Base-by-base conservation (phyloP, 1,139 yeast species). In the Pichia kudriavzevii region DNA sequence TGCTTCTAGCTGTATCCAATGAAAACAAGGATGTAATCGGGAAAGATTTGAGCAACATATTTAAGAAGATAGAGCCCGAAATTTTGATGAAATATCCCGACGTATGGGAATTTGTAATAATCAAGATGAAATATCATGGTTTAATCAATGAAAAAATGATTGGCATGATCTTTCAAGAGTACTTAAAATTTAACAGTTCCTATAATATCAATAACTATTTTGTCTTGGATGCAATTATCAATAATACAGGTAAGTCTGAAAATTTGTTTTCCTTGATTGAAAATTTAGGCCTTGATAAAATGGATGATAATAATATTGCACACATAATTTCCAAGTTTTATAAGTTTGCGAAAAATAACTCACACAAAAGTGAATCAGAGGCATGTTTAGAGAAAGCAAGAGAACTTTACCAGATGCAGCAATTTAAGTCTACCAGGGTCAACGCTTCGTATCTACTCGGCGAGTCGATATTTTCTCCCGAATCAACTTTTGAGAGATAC, bases 391-490 rank as follows among this genome's bases (percentile, higher is more conserved):
- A 29, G 6, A 28, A 45, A 10, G 56, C 59, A 5, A 40, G 58
- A 20, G 36, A 41, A 4, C 26, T 54, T 8, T 49, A 46, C 20
- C n/a, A 22, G 2, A 20, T 37, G 10, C 27, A 38, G 1, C 28
- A 32, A 12, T 41, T 38, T 23, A 45, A 47, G 23, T 50, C 55
- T 3, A 39, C 43, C 14, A 43, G 41, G 23, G 12, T 54, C 11
- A 45, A 46, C 21, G 45, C 53, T 1, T 41, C 50, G 5, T 45
- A 47, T 33, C 32, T 54, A 16, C 52, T 61, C 25, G 77, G 75
- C 4, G 79, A 75, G 45, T 62, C 69, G 2, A 47, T 53, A 9
- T 40, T 58, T 2, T 54, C 61, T 12, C 72, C 76, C 0, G 44
- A 49, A 6, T 46, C 50, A 2, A 50, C 72, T 1, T 68, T 56